Conservation (phyloP, 2,329 filamentous ascomycete genomes). For the Fusarium mexicanum region DNA sequence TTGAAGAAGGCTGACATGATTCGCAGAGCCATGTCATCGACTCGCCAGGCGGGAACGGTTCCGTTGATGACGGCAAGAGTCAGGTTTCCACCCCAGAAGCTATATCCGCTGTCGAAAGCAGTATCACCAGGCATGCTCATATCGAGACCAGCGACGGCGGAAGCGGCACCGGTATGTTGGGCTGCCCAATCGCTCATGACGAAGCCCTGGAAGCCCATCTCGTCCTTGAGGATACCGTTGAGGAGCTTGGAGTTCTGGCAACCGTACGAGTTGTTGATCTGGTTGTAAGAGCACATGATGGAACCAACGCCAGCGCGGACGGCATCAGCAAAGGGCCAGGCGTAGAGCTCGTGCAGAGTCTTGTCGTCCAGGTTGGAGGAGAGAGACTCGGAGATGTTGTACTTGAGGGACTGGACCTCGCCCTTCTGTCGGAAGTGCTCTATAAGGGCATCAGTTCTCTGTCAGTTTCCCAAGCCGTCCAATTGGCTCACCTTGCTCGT, state of each 20-base stretch:
- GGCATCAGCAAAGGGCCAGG: conserved; percentile 82
- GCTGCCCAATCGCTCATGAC: conserved; percentile 85
- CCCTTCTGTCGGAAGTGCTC: conserved; percentile 76
- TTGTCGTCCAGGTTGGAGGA: conserved; percentile 76
- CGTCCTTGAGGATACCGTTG: conserved; percentile 80
- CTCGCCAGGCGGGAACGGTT: conserved; percentile 83
- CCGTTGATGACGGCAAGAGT: conserved; percentile 90
- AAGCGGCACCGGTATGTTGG: conserved; percentile 74
- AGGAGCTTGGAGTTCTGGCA: conserved; percentile 83
- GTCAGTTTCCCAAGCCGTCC: accelerated
- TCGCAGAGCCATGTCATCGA: conserved; percentile 92
- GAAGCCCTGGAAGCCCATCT: conserved; percentile 84
- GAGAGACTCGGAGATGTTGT: conserved; percentile 67
- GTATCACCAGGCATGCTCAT: conserved; percentile 93
- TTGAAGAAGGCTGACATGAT: conserved; percentile 79
- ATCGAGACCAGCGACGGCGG: conserved; percentile 78
- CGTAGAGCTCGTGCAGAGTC: conserved; percentile 78
- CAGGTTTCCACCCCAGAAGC: conserved; percentile 87
- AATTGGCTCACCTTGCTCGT: conserved; percentile 68
- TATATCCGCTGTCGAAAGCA: conserved; percentile 74
- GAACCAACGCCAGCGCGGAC: conserved; percentile 72
- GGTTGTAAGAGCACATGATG: conserved; percentile 77
- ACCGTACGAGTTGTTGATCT: conserved; percentile 81
- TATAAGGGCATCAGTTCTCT: conserved; percentile 2
- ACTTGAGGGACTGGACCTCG: conserved; percentile 64